Evolutionary conservation across 305 asterid species (phyloP), one percentile per base, ranked within the genome.

Genomic region (Rubia occidens): DNA sequence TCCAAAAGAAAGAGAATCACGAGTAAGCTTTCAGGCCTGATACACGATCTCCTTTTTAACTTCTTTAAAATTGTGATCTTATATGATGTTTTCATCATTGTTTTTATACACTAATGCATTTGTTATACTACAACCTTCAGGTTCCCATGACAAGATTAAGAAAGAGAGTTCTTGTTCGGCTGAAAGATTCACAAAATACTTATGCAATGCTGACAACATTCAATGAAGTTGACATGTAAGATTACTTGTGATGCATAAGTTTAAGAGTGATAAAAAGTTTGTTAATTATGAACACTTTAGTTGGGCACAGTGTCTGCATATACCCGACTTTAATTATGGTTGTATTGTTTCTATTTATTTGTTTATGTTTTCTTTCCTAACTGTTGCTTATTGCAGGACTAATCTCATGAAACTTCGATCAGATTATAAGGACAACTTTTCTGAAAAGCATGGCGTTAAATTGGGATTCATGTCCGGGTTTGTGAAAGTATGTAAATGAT

Each of bases 141-240:
- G 96, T 94, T 77, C 91, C 96, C 9, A 94, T 91, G 99, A 95
- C 97, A 62, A 89, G 97, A 83, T 93, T 95, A 65, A 84, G 99
- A 79, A 91, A 95, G 79, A 71, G 99, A 67, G 96, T 94, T 72
- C 96, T 96, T 67, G 82, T 90, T 0, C 89, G 99, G 73, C 79
- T 91, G 94, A 91, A 94, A 82, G 99, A 94, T 85, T 91, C 99
- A 67, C 99, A 91, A 68, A 94, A 94, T 81, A 94, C 99, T 70
- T 94, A 87, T 82, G 99, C 99, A 15, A 69, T 91, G 88, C 73
- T 91, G 83, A 94, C 97, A 32, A 94, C 99, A 59, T 91, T 91
- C 82, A 94, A 94, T 77, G 99, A 94, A 91, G 96, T 94, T 75
- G 97, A 94, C 75, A 94, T 94, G 99, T 94, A 82, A 83, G 95